A percentile compares a stretch with the other conserved stretches of the same genome.
phyloP scores from a whole-genome alignment of 1,139 yeast species.

The Kodamaea fungicola region DNA sequence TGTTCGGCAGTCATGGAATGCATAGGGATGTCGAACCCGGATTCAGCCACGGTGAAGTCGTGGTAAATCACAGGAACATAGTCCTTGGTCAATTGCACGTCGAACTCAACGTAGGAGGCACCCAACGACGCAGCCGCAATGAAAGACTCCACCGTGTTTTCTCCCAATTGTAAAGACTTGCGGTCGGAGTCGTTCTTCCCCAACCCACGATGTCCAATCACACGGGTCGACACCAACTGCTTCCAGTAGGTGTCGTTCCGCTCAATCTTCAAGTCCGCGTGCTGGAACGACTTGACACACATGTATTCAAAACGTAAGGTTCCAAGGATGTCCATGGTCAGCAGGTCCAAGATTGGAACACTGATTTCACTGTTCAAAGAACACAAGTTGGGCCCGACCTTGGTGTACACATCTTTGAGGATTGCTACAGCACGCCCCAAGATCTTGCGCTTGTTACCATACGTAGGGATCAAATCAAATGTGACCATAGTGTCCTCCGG shows the following conservation, averaged over 20 bases:
- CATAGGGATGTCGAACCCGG: conserved; percentile 97
- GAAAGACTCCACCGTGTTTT: conserved; percentile 91
- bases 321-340: conserved; percentile 74
- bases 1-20: conserved; percentile 88
- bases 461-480: conserved; percentile 93
- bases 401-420: conserved; percentile 59
- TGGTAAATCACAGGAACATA: conserved; percentile 90
- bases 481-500: conserved; percentile 59
- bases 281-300: conserved; percentile 69
- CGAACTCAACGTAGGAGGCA: conserved; percentile 90
- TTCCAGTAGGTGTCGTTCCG: conserved; percentile 90
- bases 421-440: conserved; percentile 87
- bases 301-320: conserved; percentile 71
- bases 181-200: conserved; percentile 78
- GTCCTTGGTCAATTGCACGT: conserved; percentile 95
- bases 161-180: conserved; percentile 87
- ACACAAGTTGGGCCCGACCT: conserved; percentile 67
- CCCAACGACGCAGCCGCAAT: conserved; percentile 97
- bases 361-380: conserved; percentile 67
- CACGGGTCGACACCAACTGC: conserved; percentile 81
- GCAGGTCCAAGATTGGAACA: conserved; percentile 74
- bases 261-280: conserved; percentile 64
- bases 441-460: conserved; percentile 46
- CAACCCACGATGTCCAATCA: conserved; percentile 94
- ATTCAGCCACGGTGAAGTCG: conserved; percentile 91